Percentiles rank a stretch among this genome's conserved stretches.
These are phyloP conservation scores for Otatea glauca DNA, from an alignment of 176 grass and related monocot genomes.

Conservation along the genomic window DNA sequence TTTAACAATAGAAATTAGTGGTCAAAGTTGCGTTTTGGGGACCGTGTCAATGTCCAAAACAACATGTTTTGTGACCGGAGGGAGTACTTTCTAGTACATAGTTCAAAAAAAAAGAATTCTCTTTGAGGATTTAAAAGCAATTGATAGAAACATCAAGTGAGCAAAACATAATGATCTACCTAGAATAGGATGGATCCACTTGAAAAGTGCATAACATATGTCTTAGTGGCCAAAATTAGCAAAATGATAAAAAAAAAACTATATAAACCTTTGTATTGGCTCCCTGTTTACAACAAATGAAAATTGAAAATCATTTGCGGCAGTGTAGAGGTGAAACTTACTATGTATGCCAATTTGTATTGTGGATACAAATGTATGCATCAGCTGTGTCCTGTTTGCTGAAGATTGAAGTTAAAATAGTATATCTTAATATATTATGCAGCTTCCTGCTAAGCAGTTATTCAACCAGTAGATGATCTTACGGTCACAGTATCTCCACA, in stretches of 20 bases:
- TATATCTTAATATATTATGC: slow-evolving; percentile 23
- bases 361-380: neutral
- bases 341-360: slow-evolving; percentile 6
- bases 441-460: slow-evolving; percentile 27
- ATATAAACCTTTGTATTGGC: neutral
- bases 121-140: neutral
- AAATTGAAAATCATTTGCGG: slow-evolving; percentile 16
- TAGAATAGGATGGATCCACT: slow-evolving; percentile 18
- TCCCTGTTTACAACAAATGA: neutral
- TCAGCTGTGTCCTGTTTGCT: slow-evolving; percentile 25
- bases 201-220: slow-evolving; percentile 3
- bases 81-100: too few species aligned
- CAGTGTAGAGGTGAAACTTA: slow-evolving; percentile 8
- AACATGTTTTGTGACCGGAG: too few species aligned
- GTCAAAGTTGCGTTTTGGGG: too few species aligned
- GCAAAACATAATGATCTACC: slow-evolving; percentile 18
- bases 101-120: neutral
- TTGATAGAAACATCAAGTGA: neutral
- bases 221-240: neutral
- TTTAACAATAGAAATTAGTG: too few species aligned
- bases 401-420: slow-evolving; percentile 14
- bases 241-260: slow-evolving; percentile 16
- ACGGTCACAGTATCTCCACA: neutral
- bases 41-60: too few species aligned
- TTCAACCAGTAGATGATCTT: slow-evolving; percentile 14